phyloP scores from a whole-genome alignment of 768 basidiomycete genomes.

The Amyloporia xantha region DNA sequence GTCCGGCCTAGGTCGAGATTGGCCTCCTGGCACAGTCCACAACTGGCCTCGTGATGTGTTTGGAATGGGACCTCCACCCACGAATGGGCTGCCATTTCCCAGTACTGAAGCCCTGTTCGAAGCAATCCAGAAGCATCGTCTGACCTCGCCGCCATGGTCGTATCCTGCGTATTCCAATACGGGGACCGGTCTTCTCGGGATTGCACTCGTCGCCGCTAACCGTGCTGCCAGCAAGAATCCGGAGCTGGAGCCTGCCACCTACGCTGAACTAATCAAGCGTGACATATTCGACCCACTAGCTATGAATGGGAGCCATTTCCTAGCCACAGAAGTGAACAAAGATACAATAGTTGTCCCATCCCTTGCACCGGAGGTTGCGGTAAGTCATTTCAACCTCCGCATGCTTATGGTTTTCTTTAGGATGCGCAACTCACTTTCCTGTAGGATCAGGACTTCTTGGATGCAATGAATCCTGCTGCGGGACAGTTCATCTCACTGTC shows the following conservation, averaged over 20 bases:
- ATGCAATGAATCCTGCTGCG: constrained; percentile 36
- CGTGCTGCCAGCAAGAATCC: not conserved
- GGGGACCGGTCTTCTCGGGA: constrained; percentile 29
- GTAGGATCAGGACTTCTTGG: constrained; percentile 35
- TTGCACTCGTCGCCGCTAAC: constrained; percentile 31
- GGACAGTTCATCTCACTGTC: constrained; percentile 46
- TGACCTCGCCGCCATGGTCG: constrained; percentile 36
- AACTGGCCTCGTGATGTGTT: constrained; percentile 36
- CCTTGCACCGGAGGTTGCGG: constrained; percentile 28
- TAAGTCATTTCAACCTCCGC: constrained; percentile 14
- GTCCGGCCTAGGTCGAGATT: constrained; percentile 30
- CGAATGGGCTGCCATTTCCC: constrained; percentile 27
- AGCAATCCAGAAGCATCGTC: constrained; percentile 31
- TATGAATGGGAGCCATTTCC: constrained; percentile 39
- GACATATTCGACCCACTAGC: constrained; percentile 46
- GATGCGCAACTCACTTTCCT: not conserved
- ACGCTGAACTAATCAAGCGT: constrained; percentile 38
- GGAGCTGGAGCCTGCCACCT: constrained; percentile 1
- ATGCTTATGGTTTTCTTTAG: not conserved
- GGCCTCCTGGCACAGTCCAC: constrained; percentile 27
- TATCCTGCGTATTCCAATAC: constrained; percentile 40
- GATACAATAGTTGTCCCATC: constrained; percentile 35
- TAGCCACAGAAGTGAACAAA: constrained; percentile 30
- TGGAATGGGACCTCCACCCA: constrained; percentile 23
- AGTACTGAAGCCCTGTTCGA: constrained; percentile 28